Conservation (phyloP, 768 basidiomycete genomes). For the Mycena olivaceomarginata region DNA sequence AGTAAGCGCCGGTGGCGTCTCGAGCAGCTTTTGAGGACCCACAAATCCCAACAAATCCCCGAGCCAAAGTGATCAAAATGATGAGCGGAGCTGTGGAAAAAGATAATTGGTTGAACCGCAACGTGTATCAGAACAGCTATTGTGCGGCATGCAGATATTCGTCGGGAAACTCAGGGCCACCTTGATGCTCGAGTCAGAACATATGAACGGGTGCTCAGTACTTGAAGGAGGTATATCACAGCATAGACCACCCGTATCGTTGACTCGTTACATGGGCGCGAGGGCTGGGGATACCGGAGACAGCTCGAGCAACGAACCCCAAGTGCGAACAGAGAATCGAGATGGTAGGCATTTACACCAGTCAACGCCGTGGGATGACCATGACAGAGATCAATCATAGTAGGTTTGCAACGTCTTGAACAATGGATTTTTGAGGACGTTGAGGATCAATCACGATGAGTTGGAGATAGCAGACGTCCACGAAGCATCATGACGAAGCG, state of each 20-base stretch:
- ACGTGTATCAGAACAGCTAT: too few species aligned
- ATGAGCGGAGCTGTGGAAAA: neutral
- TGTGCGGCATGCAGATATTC: too few species aligned
- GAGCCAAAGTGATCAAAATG: conserved; percentile 6
- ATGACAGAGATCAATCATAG: conserved; percentile 31
- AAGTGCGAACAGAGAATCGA: conserved; percentile 6
- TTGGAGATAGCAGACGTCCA: too few species aligned
- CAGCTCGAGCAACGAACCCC: neutral
- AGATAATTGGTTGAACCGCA: neutral
- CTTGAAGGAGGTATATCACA: conserved; percentile 17
- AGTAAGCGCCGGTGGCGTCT: too few species aligned
- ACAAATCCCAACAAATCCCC: conserved; percentile 28
- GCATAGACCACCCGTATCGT: conserved; percentile 1
- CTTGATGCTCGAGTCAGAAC: conserved; percentile 13
- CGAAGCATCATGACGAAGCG: conserved; percentile 10
- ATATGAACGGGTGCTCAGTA: neutral
- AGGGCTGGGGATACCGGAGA: conserved; percentile 35
- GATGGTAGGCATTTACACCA: conserved; percentile 16
- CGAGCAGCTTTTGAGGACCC: too few species aligned
- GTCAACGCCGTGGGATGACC: conserved; percentile 13
- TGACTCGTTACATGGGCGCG: neutral
- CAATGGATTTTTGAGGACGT: conserved; percentile 14
- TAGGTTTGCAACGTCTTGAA: neutral
- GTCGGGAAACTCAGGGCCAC: too few species aligned
- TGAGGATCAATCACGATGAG: conserved; percentile 11